phyloP scores from a whole-genome alignment of 768 basidiomycete genomes.

The Phlebiopsis flavidoalba region DNA sequence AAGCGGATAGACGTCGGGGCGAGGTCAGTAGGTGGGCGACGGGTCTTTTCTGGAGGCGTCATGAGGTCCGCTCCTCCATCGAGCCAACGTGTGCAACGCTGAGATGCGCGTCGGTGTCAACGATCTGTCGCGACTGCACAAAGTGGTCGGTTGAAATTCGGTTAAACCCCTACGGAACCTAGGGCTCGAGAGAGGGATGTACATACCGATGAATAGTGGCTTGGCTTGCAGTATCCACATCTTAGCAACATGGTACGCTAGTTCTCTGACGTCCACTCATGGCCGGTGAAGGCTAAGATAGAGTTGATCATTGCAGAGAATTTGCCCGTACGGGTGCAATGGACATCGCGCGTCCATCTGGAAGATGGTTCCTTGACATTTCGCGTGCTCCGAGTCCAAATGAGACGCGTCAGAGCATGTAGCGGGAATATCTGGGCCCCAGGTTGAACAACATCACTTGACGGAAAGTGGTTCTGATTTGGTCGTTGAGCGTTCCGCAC shows the following conservation, averaged over 20 bases:
- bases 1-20: conserved; percentile 26
- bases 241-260: background rate
- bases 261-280: background rate
- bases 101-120: background rate
- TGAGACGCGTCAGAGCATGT: background rate
- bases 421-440: background rate
- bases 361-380: background rate
- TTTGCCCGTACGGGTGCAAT: background rate
- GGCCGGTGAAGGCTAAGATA: background rate
- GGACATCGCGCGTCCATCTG: background rate
- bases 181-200: background rate
- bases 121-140: background rate
- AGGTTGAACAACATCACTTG: conserved; percentile 6
- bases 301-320: background rate
- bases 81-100: background rate
- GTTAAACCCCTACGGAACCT: background rate
- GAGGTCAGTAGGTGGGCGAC: conserved; percentile 17
- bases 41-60: conserved; percentile 11
- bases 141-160: conserved; percentile 3
- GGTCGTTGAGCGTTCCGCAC: background rate
- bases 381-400: background rate
- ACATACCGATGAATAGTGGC: conserved; percentile 1
- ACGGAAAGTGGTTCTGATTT: conserved; percentile 1
- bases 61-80: conserved; percentile 8
- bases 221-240: background rate